A percentile compares a stretch with the other conserved stretches of the same genome.
These are phyloP conservation scores for Babesia gibsoni DNA, from an alignment of 169 alveolate species.

Conservation along the genomic window DNA sequence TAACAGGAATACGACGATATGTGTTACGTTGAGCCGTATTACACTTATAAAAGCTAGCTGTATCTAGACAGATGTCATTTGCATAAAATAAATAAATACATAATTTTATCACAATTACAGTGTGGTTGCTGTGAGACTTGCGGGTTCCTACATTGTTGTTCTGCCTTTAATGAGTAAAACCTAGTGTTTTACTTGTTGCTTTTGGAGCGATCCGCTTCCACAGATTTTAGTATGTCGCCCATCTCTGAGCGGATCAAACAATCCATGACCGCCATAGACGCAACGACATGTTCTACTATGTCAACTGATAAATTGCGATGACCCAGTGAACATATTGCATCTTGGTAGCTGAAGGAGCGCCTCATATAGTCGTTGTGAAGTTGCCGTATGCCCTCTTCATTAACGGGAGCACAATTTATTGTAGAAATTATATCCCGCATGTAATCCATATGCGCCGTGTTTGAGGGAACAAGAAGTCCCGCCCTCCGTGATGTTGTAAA, in stretches of 20 bases:
- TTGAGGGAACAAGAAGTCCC: not conserved
- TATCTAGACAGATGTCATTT: no score
- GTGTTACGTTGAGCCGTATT: no score
- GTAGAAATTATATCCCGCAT: not conserved
- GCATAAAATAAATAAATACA: no score
- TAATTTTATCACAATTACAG: no score
- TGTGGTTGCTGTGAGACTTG: no score
- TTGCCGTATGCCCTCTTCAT: not conserved
- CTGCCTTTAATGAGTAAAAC: no score
- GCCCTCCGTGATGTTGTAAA: not conserved
- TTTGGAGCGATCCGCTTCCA: no score
- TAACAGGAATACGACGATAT: no score
- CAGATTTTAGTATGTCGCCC: no score
- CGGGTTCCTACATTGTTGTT: no score
- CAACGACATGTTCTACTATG: slow-evolving; percentile 3
- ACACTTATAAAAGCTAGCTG: no score
- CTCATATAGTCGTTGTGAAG: not conserved
- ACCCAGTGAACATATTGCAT: not conserved
- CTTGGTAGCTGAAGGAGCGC: slow-evolving; percentile 28
- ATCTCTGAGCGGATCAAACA: slow-evolving; percentile 6
- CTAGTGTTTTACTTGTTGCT: no score
- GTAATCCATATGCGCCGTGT: not conserved
- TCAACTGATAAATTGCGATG: not conserved
- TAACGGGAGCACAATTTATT: not conserved
- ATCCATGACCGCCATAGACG: not conserved